Evolutionary conservation across 768 basidiomycete species (phyloP), one percentile per base, ranked within the genome.

Genomic region (Strobilomyces confusus): DNA sequence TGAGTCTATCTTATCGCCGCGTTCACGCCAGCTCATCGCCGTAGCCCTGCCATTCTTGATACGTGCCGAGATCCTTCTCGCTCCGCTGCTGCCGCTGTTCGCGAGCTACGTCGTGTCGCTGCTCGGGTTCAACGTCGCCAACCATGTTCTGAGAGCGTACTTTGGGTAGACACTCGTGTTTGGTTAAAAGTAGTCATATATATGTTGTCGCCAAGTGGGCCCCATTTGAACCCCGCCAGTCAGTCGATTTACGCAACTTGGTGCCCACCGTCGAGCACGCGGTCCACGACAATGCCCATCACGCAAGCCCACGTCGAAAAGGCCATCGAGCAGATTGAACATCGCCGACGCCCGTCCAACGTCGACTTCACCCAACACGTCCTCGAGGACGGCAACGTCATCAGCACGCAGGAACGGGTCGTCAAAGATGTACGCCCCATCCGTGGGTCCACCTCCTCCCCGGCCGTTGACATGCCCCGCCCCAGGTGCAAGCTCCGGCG

Each of bases 401-500:
- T 97, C 64, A 90, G 84, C 72, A 98, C 97, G 12, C 91, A 92
- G 64, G 95, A 98, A 72, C 83, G 95, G 61, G 92, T 97, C 43
- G 83, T 98, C 65, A 98, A 98, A 73, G 95, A 98, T 75, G 94
- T 95, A 61, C 61, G 84, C 22, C 30, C 34, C 29, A 15, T 25
- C 32, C 53, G 2, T 41, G 15, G 7, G 23, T 19, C 19, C 13
- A 4, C 29, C 33, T 44, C 47, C 49, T 26, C 5, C 51, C 50
- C n/a, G n/a, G 52, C 57, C 48, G 23, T 36, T 61, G 40, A 57
- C 41, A 8, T 19, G 32, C 11, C 33, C 29, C 23, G 19, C 33
- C 5, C 11, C 66, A 97, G 94, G 94, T 98, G 9, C 97, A 98
- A 85, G 95, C 97, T 23, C 95, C 97, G 23, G 95, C 97, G 45